phyloP scores from a whole-genome alignment of 306 rosid genomes.

The apple (Malus domestica) region ASM211411v1 NC_041790.1:11986501-11987000 shows the following conservation, averaged over 20 bases:
- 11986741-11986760: neutral
- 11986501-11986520: neutral
- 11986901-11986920: neutral
- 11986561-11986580: neutral
- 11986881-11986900: neutral
- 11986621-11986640: constrained; percentile 9
- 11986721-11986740: neutral
- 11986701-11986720: neutral
- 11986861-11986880: neutral
- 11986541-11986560: neutral
- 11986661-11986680: neutral
- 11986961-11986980: neutral
- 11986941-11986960: neutral
- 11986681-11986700: neutral
- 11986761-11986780: neutral
- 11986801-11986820: too few relatives aligned
- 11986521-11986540: neutral
- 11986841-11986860: neutral
- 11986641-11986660: neutral
- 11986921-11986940: neutral
- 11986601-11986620: constrained; percentile 4
- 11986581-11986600: neutral
- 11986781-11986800: neutral
- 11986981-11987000: neutral
- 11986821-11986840: neutral